Base-by-base conservation (phyloP, 176 grass and related monocot genomes). In the Elaeis guineensis region DNA sequence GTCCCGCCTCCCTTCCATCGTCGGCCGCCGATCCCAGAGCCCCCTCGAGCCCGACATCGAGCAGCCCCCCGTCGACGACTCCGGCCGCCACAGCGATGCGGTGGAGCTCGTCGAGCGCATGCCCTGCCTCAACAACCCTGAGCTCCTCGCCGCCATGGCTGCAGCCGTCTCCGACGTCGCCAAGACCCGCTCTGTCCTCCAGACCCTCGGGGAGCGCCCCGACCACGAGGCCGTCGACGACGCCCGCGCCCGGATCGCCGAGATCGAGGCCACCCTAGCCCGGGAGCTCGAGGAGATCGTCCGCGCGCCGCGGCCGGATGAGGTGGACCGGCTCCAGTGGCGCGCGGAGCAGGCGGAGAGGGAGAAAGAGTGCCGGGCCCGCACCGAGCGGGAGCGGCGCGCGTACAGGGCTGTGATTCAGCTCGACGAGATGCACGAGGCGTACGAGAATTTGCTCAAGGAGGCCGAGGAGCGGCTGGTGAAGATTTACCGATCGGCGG, bases 351-450 rank as follows among this genome's bases (percentile, higher is more conserved):
- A 49, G 79, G 66, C 58, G 54, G 64, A 24, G 35, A 52, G 5
- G 21, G 69, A 69, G 56, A 21, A 16, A 68, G 57, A 51, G 66
- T 75, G 17, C 26, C 50, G 25, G 4, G 52, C 51, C n/a, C 17
- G 16, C 16, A 14, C 63, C 23, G 62, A 83, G 5, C 51, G 64
- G 75, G 77, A 83, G 62, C 50, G 68, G 65, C 67, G 21, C 16
- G 70, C 28, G 28, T 56, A 74, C 71, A 65, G 55, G 49, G 81
- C 69, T 72, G 69, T 97, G 66, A 54, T 90, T 17, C 80, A 83
- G 50, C 78, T 91, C 19, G 92, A 97, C 22, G 75, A 80, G 80
- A 86, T 71, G 69, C 86, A 96, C 61, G 80, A 87, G 75, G 66
- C 78, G 20, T 97, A 97, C 74, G 84, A 52, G 24, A 44, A 21